Base-by-base conservation (phyloP, 768 basidiomycete genomes). In the Podaxis sp. region DNA sequence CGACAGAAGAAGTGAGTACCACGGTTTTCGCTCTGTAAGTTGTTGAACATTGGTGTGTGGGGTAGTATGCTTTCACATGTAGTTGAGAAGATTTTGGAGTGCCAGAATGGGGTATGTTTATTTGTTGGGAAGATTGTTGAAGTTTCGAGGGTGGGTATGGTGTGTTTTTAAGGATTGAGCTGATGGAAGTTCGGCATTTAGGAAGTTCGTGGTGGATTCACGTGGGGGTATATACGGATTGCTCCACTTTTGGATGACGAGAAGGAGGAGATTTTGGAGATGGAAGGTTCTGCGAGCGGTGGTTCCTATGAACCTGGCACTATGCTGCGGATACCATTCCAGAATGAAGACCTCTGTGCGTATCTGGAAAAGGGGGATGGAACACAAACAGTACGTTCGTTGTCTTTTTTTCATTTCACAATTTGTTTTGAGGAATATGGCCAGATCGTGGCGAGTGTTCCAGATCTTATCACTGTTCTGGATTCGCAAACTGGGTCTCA, bases 61-160 rank as follows among this genome's bases (percentile, higher is more conserved):
- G 9, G 28, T 28, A 76, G 74, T 59, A 70, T 75, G 51, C 63
- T 75, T 61, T 71, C 67, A 49, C 64, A 64, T 13, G 64, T 76
- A 0, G 64, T 70, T 3, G 68, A 69, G 24, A 68, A 68, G 1
- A 73, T 76, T 40, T 46, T 76, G 46, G 65, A 73, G 61, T 63
- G 74, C 8, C 75, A 75, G 65, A 73, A 68, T 52, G 75, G 75
- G 1, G 65, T 46, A 1, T 73, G 69, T 51, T 67, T 88, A 26
- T 88, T 88, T 69, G 70, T 76, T 28, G 88, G 88, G 13, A 89
- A 89, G 72, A 84, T 88, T 26, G 67, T 83, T 24, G 79, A 84
- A 57, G 84, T 86, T 52, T 70, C 72, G 1, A 65, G 74, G 67
- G 75, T 72, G 42, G 36, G 68, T 66, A 6, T 57, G 3, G 11